Conservation (phyloP, 176 grass and related monocot species). For the Secale cereale region DNA sequence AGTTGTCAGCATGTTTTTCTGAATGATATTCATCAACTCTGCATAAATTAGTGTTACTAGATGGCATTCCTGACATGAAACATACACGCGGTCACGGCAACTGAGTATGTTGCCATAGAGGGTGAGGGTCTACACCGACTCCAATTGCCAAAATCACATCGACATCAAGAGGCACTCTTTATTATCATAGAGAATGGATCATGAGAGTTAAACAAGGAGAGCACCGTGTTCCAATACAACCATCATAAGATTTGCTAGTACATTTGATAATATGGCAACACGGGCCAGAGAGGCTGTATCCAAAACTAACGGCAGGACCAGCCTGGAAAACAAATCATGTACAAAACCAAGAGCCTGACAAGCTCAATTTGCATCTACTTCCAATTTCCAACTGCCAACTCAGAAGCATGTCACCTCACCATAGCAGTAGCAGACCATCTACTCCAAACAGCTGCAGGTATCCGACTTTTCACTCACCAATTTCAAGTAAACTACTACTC, state of each 20-base stretch:
- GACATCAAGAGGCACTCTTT: not conserved
- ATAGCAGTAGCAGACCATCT: not conserved
- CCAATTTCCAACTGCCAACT: not conserved
- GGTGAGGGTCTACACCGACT: not conserved
- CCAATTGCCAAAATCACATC: not conserved
- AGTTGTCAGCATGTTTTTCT: no score
- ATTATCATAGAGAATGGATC: not conserved
- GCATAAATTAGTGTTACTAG: no score
- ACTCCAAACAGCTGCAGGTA: not conserved
- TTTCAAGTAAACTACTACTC: conserved; percentile 23
- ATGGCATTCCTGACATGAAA: no score
- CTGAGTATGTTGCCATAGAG: no score
- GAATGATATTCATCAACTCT: no score
- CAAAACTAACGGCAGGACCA: not conserved
- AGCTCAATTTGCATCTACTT: not conserved
- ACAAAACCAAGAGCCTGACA: not conserved
- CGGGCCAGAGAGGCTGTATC: not conserved
- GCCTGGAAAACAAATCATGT: not conserved
- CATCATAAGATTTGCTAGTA: not conserved
- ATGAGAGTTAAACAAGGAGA: not conserved
- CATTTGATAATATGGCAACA: not conserved
- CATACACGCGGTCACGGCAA: no score
- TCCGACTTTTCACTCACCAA: not conserved
- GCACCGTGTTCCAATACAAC: not conserved
- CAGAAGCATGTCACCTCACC: not conserved